Percentiles rank a stretch among this genome's conserved stretches.
These are phyloP conservation scores for Castanospermum australe DNA, from an alignment of 306 rosid genomes.

Conservation along the genomic window DNA sequence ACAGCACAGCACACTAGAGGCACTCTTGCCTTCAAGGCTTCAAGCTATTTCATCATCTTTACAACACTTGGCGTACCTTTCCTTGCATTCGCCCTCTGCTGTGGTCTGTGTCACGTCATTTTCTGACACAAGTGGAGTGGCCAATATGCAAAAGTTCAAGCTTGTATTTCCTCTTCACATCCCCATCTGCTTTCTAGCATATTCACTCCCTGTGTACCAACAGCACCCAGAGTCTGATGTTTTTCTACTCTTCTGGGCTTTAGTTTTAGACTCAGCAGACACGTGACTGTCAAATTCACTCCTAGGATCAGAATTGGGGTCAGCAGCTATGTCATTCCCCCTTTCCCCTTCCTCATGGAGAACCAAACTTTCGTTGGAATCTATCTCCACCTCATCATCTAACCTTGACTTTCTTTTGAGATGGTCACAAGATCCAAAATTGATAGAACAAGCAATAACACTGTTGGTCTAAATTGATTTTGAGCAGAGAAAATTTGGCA, in stretches of 20 bases:
- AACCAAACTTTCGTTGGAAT: constrained; percentile 79
- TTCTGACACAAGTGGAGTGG: constrained; percentile 95
- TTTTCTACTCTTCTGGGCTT: constrained; percentile 65
- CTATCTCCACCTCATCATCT: constrained; percentile 73
- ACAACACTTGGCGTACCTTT: constrained; percentile 92
- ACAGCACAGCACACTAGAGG: constrained; percentile 52
- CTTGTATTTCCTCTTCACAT: constrained; percentile 82
- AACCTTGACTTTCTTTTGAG: constrained; percentile 59
- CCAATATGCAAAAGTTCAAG: constrained; percentile 96
- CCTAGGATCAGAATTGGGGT: constrained; percentile 45
- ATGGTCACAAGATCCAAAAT: too few species aligned
- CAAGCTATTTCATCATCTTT: constrained; percentile 74
- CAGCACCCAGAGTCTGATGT: constrained; percentile 77
- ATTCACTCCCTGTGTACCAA: constrained; percentile 90
- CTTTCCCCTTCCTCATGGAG: constrained; percentile 56
- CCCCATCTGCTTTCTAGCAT: constrained; percentile 87
- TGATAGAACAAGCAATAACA: neutral
- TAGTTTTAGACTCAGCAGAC: constrained; percentile 59
- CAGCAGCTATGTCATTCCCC: constrained; percentile 30
- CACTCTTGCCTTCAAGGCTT: constrained; percentile 99
- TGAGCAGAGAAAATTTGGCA: neutral
- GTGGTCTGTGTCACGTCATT: constrained; percentile 94
- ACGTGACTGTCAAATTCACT: constrained; percentile 66
- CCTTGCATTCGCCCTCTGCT: constrained; percentile 75
- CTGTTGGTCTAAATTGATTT: neutral